Evolutionary conservation across 1,284 basidiomycete species (phyloP), one percentile per base, ranked within the genome.

Genomic region (Nidula niveotomentosa): DNA sequence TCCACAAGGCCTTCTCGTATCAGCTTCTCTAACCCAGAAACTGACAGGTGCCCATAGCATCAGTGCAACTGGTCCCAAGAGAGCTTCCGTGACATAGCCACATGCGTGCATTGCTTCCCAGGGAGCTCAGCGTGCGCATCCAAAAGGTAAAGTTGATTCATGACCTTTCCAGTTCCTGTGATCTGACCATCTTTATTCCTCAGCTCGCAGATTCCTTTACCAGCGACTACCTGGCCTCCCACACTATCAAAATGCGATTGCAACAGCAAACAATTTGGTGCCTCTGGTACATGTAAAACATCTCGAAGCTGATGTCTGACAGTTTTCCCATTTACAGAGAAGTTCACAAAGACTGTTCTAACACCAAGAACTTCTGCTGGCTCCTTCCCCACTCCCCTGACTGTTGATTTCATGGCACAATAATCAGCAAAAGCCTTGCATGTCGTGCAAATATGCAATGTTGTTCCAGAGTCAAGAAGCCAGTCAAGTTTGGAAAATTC

Each of bases 41-140:
- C 52, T 34, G 62, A 57, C 15, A 75, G 57, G 52, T 76, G 73
- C 0, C 72, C 71, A 51, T 71, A 64, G 0, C 61, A 52, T 1
- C 58, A 54, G 48, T 76, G 74, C 71, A 69, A 73, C 36, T 74
- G 60, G n/a, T 70, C 59, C 67, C 65, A 72, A 1, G 66, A 47
- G 8, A 48, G 33, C 30, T 55, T 53, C 45, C 50, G 36, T 18
- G 37, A 10, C 39, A 48, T 18, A 15, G 51, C 23, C 54, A 30
- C 56, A 55, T 55, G 50, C 54, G 53, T 8, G n/a, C 48, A 2
- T 56, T 56, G 10, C 56, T 60, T 10, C 34, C 53, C 7, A 54
- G 51, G 41, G 48, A 36, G 35, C 9, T 48, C 8, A 15, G 51
- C 39, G 44, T 36, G 1, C 10, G 37, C 53, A 53, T 58, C 49